A percentile compares a stretch with the other conserved stretches of the same genome.
These are phyloP conservation scores for Globisporangium paroecandrum DNA, from an alignment of 352 stramenopile species.

Conservation along the genomic window DNA sequence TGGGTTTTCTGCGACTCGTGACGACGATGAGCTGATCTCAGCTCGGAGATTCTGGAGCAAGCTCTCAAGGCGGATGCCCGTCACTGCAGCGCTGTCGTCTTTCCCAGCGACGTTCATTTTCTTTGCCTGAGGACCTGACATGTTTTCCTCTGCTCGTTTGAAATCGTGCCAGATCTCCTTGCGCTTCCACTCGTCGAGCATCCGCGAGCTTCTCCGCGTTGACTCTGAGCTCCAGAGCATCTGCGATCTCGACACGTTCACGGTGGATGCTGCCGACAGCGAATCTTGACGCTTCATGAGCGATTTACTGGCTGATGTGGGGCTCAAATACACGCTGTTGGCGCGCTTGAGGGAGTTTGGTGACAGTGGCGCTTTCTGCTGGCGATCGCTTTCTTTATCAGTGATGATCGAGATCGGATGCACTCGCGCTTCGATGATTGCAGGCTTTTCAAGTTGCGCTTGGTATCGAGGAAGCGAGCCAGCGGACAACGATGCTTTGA, in stretches of 20 bases:
- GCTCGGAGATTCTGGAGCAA: conserved; percentile 17
- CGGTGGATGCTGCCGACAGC: background rate
- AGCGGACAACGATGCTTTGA: background rate
- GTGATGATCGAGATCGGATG: conserved; percentile 26
- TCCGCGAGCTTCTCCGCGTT: conserved; percentile 34
- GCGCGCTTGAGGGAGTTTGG: conserved; percentile 36
- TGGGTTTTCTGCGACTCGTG: background rate
- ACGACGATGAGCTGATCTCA: conserved; percentile 15
- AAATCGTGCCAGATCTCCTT: conserved; percentile 77
- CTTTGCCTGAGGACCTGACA: conserved; percentile 20
- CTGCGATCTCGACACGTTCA: conserved; percentile 34
- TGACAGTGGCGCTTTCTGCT: conserved; percentile 24
- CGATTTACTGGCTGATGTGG: conserved; percentile 13
- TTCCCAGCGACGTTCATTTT: background rate
- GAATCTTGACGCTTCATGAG: conserved; percentile 26
- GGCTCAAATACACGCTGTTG: conserved; percentile 31
- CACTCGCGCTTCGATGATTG: conserved; percentile 13
- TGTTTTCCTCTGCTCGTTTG: conserved; percentile 58
- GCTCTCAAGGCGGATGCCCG: conserved; percentile 7
- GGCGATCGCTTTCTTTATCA: conserved; percentile 16
- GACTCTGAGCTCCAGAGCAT: conserved; percentile 35
- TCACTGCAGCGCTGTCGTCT: background rate
- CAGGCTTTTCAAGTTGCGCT: background rate
- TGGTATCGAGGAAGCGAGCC: background rate
- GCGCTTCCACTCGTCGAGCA: conserved; percentile 67